Percentiles rank a stretch among this genome's conserved stretches.
Conservation (phyloP, 2,329 filamentous ascomycete genomes). For the Aspergillus chevalieri region DNA sequence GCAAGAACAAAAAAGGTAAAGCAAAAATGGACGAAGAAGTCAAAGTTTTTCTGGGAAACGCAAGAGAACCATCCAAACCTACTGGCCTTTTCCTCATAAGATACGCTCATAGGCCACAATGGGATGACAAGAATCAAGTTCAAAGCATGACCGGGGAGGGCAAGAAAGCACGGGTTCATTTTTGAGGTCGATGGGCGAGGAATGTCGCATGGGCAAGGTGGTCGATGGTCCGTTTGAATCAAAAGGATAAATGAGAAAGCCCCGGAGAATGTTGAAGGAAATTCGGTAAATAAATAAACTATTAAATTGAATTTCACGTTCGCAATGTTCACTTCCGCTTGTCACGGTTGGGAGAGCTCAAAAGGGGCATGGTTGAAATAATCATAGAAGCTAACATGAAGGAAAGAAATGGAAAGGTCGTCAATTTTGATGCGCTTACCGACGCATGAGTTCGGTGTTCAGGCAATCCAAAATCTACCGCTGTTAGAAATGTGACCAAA, state of each 20-base stretch:
- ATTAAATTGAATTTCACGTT: constrained; percentile 6
- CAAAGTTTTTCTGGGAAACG: constrained; percentile 1
- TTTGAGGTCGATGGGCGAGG: background rate
- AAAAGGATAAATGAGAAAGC: background rate
- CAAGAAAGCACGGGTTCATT: background rate
- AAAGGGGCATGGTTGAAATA: background rate
- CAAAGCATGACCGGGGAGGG: background rate
- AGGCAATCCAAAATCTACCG: constrained; percentile 33
- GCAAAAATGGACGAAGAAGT: background rate
- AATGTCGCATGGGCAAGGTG: background rate
- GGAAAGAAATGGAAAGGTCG: constrained; percentile 8
- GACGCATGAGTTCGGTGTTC: constrained; percentile 29
- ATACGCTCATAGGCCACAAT: constrained; percentile 11
- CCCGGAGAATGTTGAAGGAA: constrained; percentile 3
- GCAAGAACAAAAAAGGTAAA: background rate
- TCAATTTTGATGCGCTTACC: constrained; percentile 13
- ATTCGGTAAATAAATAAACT: constrained; percentile 2
- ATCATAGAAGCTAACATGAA: background rate
- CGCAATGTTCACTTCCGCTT: background rate
- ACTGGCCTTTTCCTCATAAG: constrained; percentile 1
- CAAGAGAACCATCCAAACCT: background rate
- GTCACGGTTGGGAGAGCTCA: background rate
- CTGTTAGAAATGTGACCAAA: constrained; percentile 10
- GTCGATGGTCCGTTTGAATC: background rate
- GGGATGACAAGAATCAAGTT: constrained; percentile 1